Percentiles rank a stretch among this genome's conserved stretches.
phyloP scores from a whole-genome alignment of 306 rosid genomes.

The Abrus pulchellus region DNA sequence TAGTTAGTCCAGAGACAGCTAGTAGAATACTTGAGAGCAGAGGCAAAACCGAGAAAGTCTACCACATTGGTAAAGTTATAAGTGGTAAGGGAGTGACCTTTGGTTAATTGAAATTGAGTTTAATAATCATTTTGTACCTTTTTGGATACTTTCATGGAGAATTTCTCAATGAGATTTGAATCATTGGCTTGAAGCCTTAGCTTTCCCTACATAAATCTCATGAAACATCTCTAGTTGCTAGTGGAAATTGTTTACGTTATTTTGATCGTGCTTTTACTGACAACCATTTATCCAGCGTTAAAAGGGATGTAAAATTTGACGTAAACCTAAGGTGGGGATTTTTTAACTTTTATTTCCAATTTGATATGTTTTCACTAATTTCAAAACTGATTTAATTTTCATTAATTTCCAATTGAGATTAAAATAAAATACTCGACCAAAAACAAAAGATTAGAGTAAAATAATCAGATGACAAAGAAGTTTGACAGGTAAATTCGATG shows the following conservation, averaged over 20 bases:
- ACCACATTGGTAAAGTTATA: slow-evolving; percentile 78
- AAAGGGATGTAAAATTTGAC: slow-evolving; percentile 1
- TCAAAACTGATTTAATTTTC: background rate
- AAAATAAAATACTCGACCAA: too few species aligned
- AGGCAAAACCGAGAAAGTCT: slow-evolving; percentile 50
- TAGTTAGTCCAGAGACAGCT: slow-evolving; percentile 72
- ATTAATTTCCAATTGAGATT: too few species aligned
- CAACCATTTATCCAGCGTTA: background rate
- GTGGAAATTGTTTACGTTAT: background rate
- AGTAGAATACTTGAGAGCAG: slow-evolving; percentile 58
- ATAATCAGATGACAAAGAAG: background rate
- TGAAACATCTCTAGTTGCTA: slow-evolving; percentile 5
- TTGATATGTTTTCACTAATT: background rate
- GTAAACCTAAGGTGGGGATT: slow-evolving; percentile 8
- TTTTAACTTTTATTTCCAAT: background rate
- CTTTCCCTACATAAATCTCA: slow-evolving; percentile 32
- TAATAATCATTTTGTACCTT: slow-evolving; percentile 27
- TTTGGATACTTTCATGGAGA: slow-evolving; percentile 23
- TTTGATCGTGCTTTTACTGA: slow-evolving; percentile 13
- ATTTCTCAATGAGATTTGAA: background rate
- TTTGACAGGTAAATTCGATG: background rate
- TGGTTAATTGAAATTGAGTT: slow-evolving; percentile 27
- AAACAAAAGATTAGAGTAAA: background rate
- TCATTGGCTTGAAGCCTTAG: background rate
- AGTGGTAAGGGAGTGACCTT: slow-evolving; percentile 69